These are phyloP conservation scores for Talaromyces sp. DNA, from an alignment of 2,329 filamentous ascomycete genomes.

Conservation along the genomic window DNA sequence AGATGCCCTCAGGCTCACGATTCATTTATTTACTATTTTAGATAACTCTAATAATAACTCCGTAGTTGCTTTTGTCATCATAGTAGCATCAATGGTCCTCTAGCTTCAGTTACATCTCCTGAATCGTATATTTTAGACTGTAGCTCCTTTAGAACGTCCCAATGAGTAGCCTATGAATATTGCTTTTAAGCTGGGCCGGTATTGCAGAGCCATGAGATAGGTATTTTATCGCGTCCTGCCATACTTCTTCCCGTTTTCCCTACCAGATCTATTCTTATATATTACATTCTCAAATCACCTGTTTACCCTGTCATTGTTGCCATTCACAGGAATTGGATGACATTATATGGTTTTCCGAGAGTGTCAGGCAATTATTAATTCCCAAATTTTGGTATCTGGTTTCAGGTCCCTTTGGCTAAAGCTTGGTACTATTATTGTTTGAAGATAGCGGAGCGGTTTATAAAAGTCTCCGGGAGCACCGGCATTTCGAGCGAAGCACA, in stretches of 20 bases:
- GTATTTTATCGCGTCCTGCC: too few species aligned
- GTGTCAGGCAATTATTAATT: not conserved
- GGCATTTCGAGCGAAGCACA: too few species aligned
- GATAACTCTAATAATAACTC: not conserved
- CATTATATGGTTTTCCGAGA: not conserved
- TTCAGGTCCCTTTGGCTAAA: not conserved
- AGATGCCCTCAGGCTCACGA: not conserved
- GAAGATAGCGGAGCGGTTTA: not conserved
- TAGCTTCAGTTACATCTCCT: not conserved
- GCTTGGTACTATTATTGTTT: not conserved
- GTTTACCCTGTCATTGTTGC: too few species aligned
- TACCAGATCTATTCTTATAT: too few species aligned
- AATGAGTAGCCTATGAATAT: too few species aligned
- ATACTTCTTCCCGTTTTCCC: too few species aligned
- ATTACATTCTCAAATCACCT: too few species aligned
- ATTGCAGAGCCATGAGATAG: too few species aligned
- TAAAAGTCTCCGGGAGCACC: not conserved
- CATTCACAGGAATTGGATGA: too few species aligned
- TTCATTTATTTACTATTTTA: not conserved
- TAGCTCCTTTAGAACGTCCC: too few species aligned
- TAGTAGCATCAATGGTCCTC: not conserved
- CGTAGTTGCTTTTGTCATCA: not conserved
- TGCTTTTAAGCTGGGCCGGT: too few species aligned
- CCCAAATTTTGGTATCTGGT: not conserved
- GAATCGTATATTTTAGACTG: too few species aligned